A percentile compares a stretch with the other conserved stretches of the same genome.
These are phyloP conservation scores for Salvia hispanica DNA, from an alignment of 257 asterid species.

Conservation along the genomic window DNA sequence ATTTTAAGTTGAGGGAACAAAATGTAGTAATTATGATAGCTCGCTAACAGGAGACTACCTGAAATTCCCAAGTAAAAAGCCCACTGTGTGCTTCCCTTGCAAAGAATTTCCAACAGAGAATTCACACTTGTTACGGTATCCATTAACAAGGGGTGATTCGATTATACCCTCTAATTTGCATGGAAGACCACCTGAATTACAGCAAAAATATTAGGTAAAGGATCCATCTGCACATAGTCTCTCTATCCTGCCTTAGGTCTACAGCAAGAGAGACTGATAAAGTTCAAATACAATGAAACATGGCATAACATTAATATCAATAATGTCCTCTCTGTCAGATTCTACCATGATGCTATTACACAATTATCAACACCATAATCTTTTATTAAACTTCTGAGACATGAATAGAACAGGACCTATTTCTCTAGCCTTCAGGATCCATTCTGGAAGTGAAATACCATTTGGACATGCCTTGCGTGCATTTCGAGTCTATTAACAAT, in stretches of 20 bases:
- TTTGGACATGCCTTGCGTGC: slow-evolving; percentile 91
- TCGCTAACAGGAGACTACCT: slow-evolving; percentile 49
- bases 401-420: slow-evolving; percentile 60
- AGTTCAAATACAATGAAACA: slow-evolving; percentile 14
- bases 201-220: slow-evolving; percentile 29
- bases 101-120: slow-evolving; percentile 91
- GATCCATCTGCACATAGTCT: slow-evolving; percentile 19
- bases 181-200: slow-evolving; percentile 88
- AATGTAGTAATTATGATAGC: slow-evolving; percentile 11
- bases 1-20: slow-evolving; percentile 17
- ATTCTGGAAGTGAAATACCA: slow-evolving; percentile 85
- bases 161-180: slow-evolving; percentile 86
- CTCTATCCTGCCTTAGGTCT: slow-evolving; percentile 14
- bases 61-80: slow-evolving; percentile 94
- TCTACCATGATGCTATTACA: slow-evolving; percentile 10
- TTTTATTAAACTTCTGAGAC: slow-evolving; percentile 20
- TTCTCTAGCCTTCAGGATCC: slow-evolving; percentile 85
- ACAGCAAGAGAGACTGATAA: background rate
- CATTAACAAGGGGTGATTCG: slow-evolving; percentile 75
- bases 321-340: slow-evolving; percentile 1
- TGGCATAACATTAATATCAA: background rate
- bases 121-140: slow-evolving; percentile 97
- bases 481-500: slow-evolving; percentile 73
- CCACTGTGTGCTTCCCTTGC: slow-evolving; percentile 83
- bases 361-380: slow-evolving; percentile 14